Evolutionary conservation across 2,329 filamentous ascomycete genomes (phyloP).

Genomic region (Madurella mycetomatis): DNA sequence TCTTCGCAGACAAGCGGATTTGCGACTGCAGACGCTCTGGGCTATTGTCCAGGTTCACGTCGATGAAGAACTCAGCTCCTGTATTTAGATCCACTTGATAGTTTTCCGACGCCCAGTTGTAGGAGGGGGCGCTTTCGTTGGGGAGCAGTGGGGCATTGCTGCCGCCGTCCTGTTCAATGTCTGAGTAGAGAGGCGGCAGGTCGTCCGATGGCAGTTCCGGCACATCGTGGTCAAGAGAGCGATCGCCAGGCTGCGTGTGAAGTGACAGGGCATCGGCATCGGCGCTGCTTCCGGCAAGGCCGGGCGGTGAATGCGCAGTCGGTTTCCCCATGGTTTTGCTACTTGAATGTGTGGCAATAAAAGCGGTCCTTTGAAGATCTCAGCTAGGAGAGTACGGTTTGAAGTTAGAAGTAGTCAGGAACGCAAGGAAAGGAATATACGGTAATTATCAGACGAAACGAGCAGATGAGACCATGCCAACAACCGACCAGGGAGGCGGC

Average conservation of each 20-base stretch:
- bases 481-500: too few species aligned
- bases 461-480: too few species aligned
- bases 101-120: slow-evolving; percentile 9
- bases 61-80: slow-evolving; percentile 41
- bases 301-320: slow-evolving; percentile 12
- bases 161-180: slow-evolving; percentile 25
- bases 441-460: too few species aligned
- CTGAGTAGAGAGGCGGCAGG: slow-evolving; percentile 45
- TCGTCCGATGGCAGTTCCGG: slow-evolving; percentile 36
- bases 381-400: too few species aligned
- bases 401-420: too few species aligned
- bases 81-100: slow-evolving; percentile 29
- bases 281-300: slow-evolving; percentile 14
- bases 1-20: slow-evolving; percentile 39
- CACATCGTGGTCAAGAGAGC: slow-evolving; percentile 36
- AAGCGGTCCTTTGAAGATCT: too few species aligned
- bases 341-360: too few species aligned
- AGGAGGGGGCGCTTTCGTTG: slow-evolving; percentile 21
- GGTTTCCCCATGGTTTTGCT: slow-evolving; percentile 27
- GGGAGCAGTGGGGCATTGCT: slow-evolving; percentile 27
- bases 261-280: slow-evolving; percentile 28
- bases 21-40: slow-evolving; percentile 41
- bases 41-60: slow-evolving; percentile 43
- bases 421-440: too few species aligned
- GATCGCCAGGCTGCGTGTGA: slow-evolving; percentile 27